Evolutionary conservation across 805 yeast species (phyloP).

Genomic region (Starmerella cellae): DNA sequence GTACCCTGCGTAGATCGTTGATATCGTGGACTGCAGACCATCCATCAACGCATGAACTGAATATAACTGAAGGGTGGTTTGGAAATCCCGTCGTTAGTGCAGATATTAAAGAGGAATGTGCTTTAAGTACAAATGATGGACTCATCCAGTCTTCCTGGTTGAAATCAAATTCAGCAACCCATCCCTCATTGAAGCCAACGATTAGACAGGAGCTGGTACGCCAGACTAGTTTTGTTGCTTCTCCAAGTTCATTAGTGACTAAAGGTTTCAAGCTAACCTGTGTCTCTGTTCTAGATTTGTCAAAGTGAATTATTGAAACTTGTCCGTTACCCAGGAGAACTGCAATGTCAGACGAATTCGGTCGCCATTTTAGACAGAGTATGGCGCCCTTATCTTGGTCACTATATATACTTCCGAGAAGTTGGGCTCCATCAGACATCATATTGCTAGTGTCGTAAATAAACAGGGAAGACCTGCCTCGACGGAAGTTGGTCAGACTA

Average conservation of each 20-base stretch:
- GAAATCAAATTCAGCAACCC: constrained; percentile 43
- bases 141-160: constrained; percentile 9
- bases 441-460: neutral
- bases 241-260: constrained; percentile 2
- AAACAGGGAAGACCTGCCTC: neutral
- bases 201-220: constrained; percentile 34
- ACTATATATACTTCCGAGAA: neutral
- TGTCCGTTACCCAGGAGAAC: constrained; percentile 48
- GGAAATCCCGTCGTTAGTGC: constrained; percentile 30
- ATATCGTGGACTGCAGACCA: constrained; percentile 29
- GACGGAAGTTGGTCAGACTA: neutral
- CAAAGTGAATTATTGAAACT: constrained; percentile 29
- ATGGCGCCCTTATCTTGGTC: constrained; percentile 5
- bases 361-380: constrained; percentile 22
- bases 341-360: constrained; percentile 31
- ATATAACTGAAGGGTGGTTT: constrained; percentile 27
- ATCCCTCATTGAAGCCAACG: constrained; percentile 49
- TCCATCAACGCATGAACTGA: constrained; percentile 35
- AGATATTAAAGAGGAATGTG: constrained; percentile 31
- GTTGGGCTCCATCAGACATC: neutral
- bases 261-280: constrained; percentile 28
- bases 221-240: constrained; percentile 36
- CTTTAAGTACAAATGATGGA: constrained; percentile 32
- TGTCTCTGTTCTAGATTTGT: neutral
- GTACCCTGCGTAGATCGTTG: constrained; percentile 19